Percentiles rank a stretch among this genome's conserved stretches.
Evolutionary conservation across 1,284 basidiomycete genomes (phyloP).

Genomic region (Rhodotorula sp.): DNA sequence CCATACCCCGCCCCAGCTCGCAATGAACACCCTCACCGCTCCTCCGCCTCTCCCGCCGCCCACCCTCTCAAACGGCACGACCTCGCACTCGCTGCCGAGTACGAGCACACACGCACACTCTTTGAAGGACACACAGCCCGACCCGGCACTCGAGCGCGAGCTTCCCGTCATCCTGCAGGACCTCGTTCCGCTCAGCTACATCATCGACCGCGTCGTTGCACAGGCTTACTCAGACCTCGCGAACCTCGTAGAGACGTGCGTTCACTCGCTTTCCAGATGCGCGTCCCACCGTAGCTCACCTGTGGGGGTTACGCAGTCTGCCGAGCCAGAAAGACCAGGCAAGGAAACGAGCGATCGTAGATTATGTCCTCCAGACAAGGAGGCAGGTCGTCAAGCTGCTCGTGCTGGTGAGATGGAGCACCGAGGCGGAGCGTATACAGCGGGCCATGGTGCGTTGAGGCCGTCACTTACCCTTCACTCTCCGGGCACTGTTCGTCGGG

Average conservation of each 20-base stretch:
- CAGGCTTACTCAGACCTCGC: constrained; percentile 77
- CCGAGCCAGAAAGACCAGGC: constrained; percentile 78
- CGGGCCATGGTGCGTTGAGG: constrained; percentile 66
- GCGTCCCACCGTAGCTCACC: background rate
- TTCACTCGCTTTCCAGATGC: background rate
- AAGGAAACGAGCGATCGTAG: constrained; percentile 74
- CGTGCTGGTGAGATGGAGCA: constrained; percentile 75
- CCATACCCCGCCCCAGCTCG: background rate
- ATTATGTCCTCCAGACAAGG: constrained; percentile 82
- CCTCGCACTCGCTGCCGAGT: background rate
- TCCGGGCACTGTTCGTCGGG: no score
- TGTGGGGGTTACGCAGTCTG: constrained; percentile 58
- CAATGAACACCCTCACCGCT: background rate
- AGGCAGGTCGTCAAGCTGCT: constrained; percentile 86
- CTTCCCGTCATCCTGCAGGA: constrained; percentile 71
- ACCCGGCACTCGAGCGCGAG: constrained; percentile 59
- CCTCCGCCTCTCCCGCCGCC: background rate
- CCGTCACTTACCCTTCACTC: background rate
- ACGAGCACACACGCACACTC: background rate
- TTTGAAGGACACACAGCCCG: background rate
- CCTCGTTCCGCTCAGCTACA: constrained; percentile 68
- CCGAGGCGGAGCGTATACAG: constrained; percentile 72
- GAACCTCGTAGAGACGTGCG: constrained; percentile 81
- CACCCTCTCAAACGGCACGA: background rate
- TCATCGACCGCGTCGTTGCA: constrained; percentile 72